phyloP scores from a whole-genome alignment of 2,329 filamentous ascomycete species.

The Diaporthe eres region DNA sequence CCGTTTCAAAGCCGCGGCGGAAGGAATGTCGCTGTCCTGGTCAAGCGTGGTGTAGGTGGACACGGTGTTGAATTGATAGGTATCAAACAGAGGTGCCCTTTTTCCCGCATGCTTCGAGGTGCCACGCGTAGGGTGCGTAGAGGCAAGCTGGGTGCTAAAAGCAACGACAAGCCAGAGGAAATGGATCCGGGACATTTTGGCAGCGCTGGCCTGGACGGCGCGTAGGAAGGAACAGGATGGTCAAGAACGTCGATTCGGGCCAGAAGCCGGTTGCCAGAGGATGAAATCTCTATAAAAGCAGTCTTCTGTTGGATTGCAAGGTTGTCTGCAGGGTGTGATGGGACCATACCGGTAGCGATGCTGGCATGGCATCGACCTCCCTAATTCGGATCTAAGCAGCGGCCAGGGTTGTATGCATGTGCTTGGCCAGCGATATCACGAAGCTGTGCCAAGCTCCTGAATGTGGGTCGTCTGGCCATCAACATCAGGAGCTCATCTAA shows the following conservation, averaged over 20 bases:
- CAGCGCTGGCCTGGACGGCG: neutral
- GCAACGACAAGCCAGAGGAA: neutral
- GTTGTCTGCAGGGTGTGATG: neutral
- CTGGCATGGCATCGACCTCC: neutral
- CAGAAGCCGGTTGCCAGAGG: no score
- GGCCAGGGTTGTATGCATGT: neutral
- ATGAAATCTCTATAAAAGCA: neutral
- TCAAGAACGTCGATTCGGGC: neutral
- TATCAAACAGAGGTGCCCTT: neutral
- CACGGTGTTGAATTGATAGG: neutral
- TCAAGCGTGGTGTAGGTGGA: constrained; percentile 5
- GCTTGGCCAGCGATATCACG: constrained; percentile 2
- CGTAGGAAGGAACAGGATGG: neutral
- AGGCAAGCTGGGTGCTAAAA: neutral
- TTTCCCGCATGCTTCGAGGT: neutral
- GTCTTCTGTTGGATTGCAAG: neutral
- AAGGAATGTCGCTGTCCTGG: neutral
- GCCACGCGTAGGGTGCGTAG: neutral
- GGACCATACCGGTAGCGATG: neutral
- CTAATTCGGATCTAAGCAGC: neutral
- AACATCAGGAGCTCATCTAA: neutral
- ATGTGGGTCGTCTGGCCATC: neutral
- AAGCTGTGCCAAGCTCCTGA: neutral
- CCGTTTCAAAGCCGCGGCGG: neutral
- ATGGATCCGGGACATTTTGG: neutral